These are phyloP conservation scores for Chloroidium sp. DNA, from an alignment of 163 green algal genomes.

Conservation along the genomic window DNA sequence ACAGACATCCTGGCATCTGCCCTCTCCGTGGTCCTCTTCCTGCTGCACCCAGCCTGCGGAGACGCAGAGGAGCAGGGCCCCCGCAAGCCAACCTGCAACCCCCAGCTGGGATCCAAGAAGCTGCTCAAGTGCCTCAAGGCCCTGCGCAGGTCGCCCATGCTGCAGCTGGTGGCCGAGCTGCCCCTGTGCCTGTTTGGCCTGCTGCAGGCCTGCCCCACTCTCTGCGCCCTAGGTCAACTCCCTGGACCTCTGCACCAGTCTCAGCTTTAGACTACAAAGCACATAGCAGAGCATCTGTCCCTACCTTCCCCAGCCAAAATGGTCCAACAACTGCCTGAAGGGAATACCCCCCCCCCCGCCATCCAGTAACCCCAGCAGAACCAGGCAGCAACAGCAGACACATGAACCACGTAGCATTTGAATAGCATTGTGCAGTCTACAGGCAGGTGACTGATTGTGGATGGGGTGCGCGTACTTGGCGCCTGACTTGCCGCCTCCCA, in stretches of 20 bases:
- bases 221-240: background rate
- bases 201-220: background rate
- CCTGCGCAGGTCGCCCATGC: background rate
- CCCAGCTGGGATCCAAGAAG: background rate
- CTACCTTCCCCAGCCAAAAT: too few relatives aligned
- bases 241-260: too few relatives aligned
- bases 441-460: too few relatives aligned
- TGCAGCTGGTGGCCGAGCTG: background rate
- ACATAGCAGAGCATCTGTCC: too few relatives aligned
- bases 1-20: background rate
- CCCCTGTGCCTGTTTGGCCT: background rate
- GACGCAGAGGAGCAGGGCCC: background rate
- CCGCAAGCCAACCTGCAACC: background rate
- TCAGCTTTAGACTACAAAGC: too few relatives aligned
- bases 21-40: background rate
- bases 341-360: too few relatives aligned
- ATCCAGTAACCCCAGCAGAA: too few relatives aligned
- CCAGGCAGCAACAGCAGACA: too few relatives aligned
- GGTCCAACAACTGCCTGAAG: too few relatives aligned
- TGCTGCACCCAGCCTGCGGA: background rate
- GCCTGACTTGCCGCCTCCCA: constrained; percentile 21
- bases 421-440: too few relatives aligned
- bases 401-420: too few relatives aligned
- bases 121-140: background rate
- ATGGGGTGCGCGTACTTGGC: background rate